Evolutionary conservation across 2,329 filamentous ascomycete species (phyloP), one percentile per base, ranked within the genome.

Genomic region (Talaromyces sp.): DNA sequence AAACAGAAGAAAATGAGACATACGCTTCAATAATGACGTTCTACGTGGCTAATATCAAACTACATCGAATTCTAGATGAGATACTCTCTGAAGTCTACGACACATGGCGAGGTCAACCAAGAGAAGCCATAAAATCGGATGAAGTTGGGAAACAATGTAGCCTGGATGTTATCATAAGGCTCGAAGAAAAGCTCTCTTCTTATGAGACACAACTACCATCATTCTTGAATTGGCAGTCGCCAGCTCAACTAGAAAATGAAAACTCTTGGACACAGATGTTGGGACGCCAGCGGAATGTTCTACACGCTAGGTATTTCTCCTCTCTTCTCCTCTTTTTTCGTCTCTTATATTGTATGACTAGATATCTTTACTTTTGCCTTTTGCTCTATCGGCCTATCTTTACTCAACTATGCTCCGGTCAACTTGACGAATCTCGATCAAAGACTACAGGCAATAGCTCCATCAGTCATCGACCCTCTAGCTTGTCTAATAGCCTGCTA

Each of bases 1-100:
- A 16, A 31, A 62, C 2, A 16, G 31, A 54, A 9, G n/a, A 8
- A 5, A 35, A 50, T 7, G 27, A 41, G 24, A 33, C 10, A 6
- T 67, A 16, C 68, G 19, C 65, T 67, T 49, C 66, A 68, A 24
- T 70, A 9, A 72, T 73, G 68, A 67, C 67, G 1, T 76, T 75
- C 60, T 75, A 75, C 50, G 66, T 67, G 16, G 69, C 68, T 4
- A 70, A 70, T 31, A 69, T 72, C 60, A 52, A 75, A 68, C 61
- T 76, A 8, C 73, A 73, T 49, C 68, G 66, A 4, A 73, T 76
- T n/a, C 69, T 76, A 4, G 74, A 74, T 52, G 70, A 69, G 2
- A 76, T 79, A 13, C 68, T 80, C 4, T 73, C 71, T 0, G 71
- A 75, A 37, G 71, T 78, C 10, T 78, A 79, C 60, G 72, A 74